Base-by-base conservation (phyloP, 2,329 filamentous ascomycete species). In the Colletotrichum sp. region DNA sequence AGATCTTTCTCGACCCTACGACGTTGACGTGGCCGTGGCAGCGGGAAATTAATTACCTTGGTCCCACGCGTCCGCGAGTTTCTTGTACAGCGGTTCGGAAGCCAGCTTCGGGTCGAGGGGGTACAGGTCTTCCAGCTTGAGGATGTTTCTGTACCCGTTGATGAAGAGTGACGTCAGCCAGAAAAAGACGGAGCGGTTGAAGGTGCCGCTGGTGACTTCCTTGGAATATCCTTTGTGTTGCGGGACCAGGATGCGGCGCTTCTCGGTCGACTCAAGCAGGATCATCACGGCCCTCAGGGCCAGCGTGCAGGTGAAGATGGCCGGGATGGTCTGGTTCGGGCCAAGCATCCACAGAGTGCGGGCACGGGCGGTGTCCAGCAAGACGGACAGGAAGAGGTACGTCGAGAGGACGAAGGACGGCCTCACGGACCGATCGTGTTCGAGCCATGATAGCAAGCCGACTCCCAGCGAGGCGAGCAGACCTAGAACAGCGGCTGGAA, bases 91-190 rank as follows among this genome's bases (percentile, higher is more conserved):
- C 10, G 65, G 60, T 16, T 75, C 70, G 1, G 78, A 77, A 24
- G 76, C 66, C 32, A 81, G 68, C n/a, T 77, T 67, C 10, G 77
- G 63, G 16, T 80, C 79, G 8, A 81, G 75, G 16, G 76, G 75
- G 43, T 78, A 81, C 24, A 81, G 59, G 52, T 81, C 88, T 9
- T 87, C 84, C 0, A 89, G 81, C 1, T 80, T 78, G 7, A 90
- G 77, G 5, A 83, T 77, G 8, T 84, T 87, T 6, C 81, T 84
- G 81, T 86, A 90, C 1, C 90, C 89, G 18, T 82, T 81, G 30
- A 84, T 84, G 57, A 92, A 87, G 8, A 92, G 79, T 4, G 85
- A 84, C 73, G 88, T 90, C 66, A 91, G 80, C 90, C 90, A 92
- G 83, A 85, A 87, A 78, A 91, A 91, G 15, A 90, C 81, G 1